A percentile compares a stretch with the other conserved stretches of the same genome.
Evolutionary conservation across 2,329 filamentous ascomycete species (phyloP).

Genomic region (Daldinia sp.): DNA sequence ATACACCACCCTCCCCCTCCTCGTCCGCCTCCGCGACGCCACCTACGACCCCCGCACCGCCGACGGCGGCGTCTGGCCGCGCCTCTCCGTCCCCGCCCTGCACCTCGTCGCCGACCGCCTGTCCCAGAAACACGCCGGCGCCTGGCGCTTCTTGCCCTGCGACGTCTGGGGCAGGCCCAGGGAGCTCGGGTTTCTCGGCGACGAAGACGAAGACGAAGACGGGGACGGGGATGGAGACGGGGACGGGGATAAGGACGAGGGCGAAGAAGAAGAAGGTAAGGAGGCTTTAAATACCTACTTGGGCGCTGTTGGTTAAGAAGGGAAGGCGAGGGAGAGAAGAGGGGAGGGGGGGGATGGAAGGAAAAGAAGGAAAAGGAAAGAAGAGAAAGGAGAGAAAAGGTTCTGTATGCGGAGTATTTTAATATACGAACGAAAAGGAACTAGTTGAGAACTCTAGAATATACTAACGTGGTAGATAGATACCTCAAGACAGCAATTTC

Average conservation of each 20-base stretch:
- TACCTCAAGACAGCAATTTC: no score
- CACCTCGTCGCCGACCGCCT: constrained; percentile 50
- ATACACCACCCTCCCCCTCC: constrained; percentile 47
- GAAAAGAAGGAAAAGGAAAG: no score
- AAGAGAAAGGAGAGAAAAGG: no score
- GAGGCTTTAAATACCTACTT: background rate
- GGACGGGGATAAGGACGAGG: background rate
- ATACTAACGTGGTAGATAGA: no score
- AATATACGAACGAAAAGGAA: no score
- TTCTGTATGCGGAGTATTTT: no score
- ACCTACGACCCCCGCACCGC: constrained; percentile 24
- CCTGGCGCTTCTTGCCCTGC: constrained; percentile 53
- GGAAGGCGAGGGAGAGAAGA: background rate
- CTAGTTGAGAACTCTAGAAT: no score
- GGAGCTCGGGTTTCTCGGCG: constrained; percentile 48
- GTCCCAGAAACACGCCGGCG: constrained; percentile 44
- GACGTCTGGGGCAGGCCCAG: constrained; percentile 51
- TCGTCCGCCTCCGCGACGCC: constrained; percentile 47
- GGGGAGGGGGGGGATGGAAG: background rate
- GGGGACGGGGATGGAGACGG: background rate
- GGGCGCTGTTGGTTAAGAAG: background rate
- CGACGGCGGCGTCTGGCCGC: constrained; percentile 40
- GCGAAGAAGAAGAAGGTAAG: background rate
- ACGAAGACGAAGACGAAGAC: background rate
- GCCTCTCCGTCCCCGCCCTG: constrained; percentile 50